phyloP scores from a whole-genome alignment of 768 basidiomycete genomes.

The Rhodotorula graminis region DNA sequence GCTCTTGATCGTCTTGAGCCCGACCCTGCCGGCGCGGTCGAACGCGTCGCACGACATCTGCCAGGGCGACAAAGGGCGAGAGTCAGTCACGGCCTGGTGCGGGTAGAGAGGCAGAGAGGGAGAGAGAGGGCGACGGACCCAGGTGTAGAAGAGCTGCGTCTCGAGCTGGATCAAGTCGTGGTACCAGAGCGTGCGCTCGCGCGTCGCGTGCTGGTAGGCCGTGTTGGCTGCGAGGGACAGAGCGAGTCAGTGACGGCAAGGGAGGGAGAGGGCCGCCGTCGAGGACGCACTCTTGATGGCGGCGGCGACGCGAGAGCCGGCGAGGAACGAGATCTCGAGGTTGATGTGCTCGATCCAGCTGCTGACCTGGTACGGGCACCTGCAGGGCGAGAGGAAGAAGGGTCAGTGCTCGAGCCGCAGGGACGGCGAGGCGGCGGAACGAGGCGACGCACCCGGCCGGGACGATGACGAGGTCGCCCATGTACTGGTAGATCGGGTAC shows the following conservation, averaged over 20 bases:
- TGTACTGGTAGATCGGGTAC: slow-evolving; percentile 27
- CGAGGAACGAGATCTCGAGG: slow-evolving; percentile 24
- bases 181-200: slow-evolving; percentile 16
- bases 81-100: background rate
- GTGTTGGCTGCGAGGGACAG: background rate
- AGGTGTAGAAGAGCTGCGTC: slow-evolving; percentile 17
- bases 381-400: background rate
- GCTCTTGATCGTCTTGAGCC: background rate
- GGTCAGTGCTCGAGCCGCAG: background rate
- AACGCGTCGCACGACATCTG: slow-evolving; percentile 3
- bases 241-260: too few species aligned
- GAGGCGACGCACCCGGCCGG: slow-evolving; percentile 21
- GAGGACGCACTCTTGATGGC: slow-evolving; percentile 8
- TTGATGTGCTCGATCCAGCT: slow-evolving; percentile 33
- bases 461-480: slow-evolving; percentile 31
- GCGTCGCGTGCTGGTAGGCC: slow-evolving; percentile 3
- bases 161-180: slow-evolving; percentile 24
- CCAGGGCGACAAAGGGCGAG: too few species aligned
- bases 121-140: slow-evolving; percentile 2
- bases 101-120: background rate
- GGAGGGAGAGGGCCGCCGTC: too few species aligned
- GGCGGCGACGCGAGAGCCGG: background rate
- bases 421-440: background rate
- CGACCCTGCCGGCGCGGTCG: background rate
- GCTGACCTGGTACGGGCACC: slow-evolving; percentile 32